These are phyloP conservation scores for Puccinia novopanici DNA, from an alignment of 1,284 basidiomycete species.

Conservation along the genomic window DNA sequence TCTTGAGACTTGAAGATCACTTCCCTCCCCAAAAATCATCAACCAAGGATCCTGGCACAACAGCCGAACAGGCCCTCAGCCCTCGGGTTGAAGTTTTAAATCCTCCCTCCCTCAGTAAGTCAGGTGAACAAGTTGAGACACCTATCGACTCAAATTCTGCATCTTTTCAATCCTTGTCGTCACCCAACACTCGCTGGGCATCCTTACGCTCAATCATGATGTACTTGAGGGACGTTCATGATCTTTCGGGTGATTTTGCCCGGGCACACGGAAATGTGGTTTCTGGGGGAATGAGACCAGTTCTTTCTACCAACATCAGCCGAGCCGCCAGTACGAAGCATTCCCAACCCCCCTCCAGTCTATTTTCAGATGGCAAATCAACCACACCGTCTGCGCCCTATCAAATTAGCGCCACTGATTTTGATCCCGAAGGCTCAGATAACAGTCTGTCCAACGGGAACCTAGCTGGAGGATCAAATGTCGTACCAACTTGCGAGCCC, in stretches of 20 bases:
- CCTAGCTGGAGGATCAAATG: neutral
- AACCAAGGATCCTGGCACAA: neutral
- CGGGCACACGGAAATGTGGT: neutral
- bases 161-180: neutral
- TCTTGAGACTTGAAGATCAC: slow-evolving; percentile 35
- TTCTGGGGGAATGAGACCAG: neutral
- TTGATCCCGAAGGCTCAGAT: slow-evolving; percentile 24
- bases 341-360: neutral
- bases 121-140: neutral
- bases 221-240: slow-evolving; percentile 49
- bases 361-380: slow-evolving; percentile 2
- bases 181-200: neutral
- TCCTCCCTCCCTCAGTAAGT: neutral
- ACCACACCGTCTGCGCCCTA: neutral
- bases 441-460: neutral
- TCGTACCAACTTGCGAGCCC: neutral
- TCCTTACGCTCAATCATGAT: slow-evolving; percentile 44
- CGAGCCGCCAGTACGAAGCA: slow-evolving; percentile 36
- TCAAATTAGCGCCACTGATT: neutral
- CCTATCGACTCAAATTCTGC: neutral
- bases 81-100: neutral
- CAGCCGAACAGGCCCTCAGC: neutral
- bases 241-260: slow-evolving; percentile 40
- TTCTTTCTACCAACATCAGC: neutral
- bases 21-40: slow-evolving; percentile 11